Evolutionary conservation across 805 yeast species (phyloP).

Genomic region (Cyberlindnera mycetangii): DNA sequence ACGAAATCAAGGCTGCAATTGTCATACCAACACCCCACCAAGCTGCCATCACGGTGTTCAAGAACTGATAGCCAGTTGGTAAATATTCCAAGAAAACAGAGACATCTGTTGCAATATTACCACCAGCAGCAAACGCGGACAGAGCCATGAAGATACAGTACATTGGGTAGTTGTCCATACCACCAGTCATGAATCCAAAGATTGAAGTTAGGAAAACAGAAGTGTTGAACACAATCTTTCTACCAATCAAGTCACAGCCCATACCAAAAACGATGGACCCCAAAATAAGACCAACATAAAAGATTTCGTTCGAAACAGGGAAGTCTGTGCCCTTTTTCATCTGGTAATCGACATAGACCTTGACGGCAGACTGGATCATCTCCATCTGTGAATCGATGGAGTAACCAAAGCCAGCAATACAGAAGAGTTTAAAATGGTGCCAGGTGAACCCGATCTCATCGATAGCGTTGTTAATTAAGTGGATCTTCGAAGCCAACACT

Average conservation of each 20-base stretch:
- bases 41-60: conserved; percentile 47
- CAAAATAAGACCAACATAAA: conserved; percentile 45
- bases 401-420: conserved; percentile 52
- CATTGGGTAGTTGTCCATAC: conserved; percentile 43
- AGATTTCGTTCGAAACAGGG: conserved; percentile 43
- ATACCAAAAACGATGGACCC: conserved; percentile 53
- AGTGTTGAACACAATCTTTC: conserved; percentile 47
- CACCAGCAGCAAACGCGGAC: conserved; percentile 46
- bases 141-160: conserved; percentile 46
- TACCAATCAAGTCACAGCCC: conserved; percentile 48
- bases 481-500: conserved; percentile 35
- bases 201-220: conserved; percentile 43
- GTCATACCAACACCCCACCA: conserved; percentile 63
- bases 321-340: conserved; percentile 35
- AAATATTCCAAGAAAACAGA: conserved; percentile 49
- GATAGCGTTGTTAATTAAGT: conserved; percentile 48
- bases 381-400: conserved; percentile 50
- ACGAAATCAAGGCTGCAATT: conserved; percentile 45
- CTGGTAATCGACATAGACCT: conserved; percentile 44
- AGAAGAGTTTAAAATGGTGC: conserved; percentile 43
- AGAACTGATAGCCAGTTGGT: conserved; percentile 47
- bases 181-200: conserved; percentile 50
- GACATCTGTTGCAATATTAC: conserved; percentile 51
- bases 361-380: conserved; percentile 43
- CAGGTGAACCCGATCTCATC: conserved; percentile 62